Percentiles rank a stretch among this genome's conserved stretches.
phyloP scores from a whole-genome alignment of 257 asterid species.

The Plantago elongata region DNA sequence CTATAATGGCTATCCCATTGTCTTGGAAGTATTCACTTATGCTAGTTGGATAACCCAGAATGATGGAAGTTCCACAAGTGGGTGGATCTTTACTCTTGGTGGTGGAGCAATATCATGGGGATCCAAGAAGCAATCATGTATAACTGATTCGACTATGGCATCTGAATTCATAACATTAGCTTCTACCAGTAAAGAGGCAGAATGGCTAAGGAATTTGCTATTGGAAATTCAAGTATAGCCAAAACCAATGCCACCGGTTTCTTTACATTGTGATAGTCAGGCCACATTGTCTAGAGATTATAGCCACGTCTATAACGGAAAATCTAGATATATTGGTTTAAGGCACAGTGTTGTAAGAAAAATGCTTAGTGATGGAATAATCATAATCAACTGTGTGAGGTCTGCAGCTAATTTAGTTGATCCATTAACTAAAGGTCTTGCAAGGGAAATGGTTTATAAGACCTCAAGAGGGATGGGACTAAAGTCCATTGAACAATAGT shows the following conservation, averaged over 20 bases:
- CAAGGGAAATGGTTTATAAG: background rate
- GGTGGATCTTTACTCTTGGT: background rate
- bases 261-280: too few relatives aligned
- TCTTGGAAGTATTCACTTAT: background rate
- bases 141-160: background rate
- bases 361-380: background rate
- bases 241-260: too few relatives aligned
- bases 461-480: too few relatives aligned
- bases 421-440: background rate
- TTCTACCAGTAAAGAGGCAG: background rate
- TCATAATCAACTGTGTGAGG: too few relatives aligned
- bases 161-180: background rate
- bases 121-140: background rate
- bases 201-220: background rate
- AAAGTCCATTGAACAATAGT: too few relatives aligned
- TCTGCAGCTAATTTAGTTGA: background rate
- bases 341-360: background rate
- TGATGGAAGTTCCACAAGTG: background rate
- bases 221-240: background rate
- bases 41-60: constrained; percentile 12
- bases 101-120: background rate
- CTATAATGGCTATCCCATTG: background rate
- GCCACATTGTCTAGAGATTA: too few relatives aligned
- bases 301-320: too few relatives aligned
- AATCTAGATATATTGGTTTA: too few relatives aligned